Evolutionary conservation across 2,329 filamentous ascomycete genomes (phyloP).

Genomic region (Lachnellula hyalina): DNA sequence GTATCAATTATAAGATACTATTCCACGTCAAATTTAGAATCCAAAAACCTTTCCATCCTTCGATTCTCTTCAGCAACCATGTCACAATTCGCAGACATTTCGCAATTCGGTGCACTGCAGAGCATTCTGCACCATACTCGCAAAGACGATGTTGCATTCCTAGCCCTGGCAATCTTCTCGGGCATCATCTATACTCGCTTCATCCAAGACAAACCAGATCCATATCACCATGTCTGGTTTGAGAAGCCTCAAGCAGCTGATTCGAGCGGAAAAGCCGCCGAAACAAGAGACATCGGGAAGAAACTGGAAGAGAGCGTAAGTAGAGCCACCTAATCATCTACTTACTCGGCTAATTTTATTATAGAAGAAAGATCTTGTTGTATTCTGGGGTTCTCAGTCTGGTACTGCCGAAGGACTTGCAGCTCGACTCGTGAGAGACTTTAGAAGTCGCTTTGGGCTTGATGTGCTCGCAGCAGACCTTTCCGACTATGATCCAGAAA

Average conservation of each 20-base stretch:
- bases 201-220: constrained; percentile 38
- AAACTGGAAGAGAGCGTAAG: constrained; percentile 24
- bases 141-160: no score
- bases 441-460: constrained; percentile 35
- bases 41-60: no score
- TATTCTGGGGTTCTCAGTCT: constrained; percentile 46
- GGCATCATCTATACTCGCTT: no score
- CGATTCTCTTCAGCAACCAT: no score
- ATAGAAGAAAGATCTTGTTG: constrained; percentile 24
- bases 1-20: no score
- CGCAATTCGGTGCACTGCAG: no score
- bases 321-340: neutral
- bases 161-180: no score
- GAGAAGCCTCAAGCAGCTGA: constrained; percentile 39
- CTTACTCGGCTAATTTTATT: neutral
- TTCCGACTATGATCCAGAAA: constrained; percentile 39
- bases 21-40: no score
- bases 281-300: constrained; percentile 40
- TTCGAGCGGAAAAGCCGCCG: constrained; percentile 17
- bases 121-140: no score
- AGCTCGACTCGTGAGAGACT: constrained; percentile 36
- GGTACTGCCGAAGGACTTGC: constrained; percentile 42
- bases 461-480: constrained; percentile 39
- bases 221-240: constrained; percentile 43
- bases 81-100: no score